These are phyloP conservation scores for Sclerotinia sclerotiorum DNA, from an alignment of 2,329 filamentous ascomycete species.

Conservation along the genomic window DNA sequence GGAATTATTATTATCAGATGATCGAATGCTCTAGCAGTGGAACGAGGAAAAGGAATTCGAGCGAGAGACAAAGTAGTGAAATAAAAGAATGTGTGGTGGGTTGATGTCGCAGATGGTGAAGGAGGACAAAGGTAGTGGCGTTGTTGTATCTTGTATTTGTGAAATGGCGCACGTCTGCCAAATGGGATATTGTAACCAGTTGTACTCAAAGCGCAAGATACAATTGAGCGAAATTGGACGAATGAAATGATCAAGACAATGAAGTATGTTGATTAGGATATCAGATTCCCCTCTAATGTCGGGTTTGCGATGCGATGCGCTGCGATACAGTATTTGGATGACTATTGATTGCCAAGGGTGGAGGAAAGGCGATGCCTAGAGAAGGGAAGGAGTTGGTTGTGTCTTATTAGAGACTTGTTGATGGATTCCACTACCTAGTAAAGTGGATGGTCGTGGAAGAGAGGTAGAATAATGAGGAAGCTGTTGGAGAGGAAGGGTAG, in stretches of 20 bases:
- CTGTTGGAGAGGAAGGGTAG: not conserved
- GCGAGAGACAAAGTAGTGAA: not conserved
- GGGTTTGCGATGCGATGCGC: not conserved
- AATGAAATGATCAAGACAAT: not conserved
- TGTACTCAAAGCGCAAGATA: slow-evolving; percentile 10
- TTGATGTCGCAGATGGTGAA: not conserved
- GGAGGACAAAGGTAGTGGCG: slow-evolving; percentile 1
- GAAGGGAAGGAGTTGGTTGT: not conserved
- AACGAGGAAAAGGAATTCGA: not conserved
- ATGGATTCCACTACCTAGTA: not conserved
- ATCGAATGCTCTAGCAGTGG: slow-evolving; percentile 1
- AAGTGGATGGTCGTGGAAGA: not conserved
- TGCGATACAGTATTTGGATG: slow-evolving; percentile 4
- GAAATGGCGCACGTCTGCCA: slow-evolving; percentile 16
- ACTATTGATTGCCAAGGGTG: not conserved
- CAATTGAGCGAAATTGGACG: not conserved
- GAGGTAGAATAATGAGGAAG: not conserved
- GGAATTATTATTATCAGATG: not conserved
- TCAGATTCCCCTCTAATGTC: not conserved
- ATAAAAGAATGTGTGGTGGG: slow-evolving; percentile 18
- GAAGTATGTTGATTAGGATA: not conserved
- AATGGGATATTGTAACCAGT: slow-evolving; percentile 7
- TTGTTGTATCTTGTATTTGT: slow-evolving; percentile 7
- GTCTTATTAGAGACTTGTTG: not conserved
- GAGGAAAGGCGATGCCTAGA: not conserved